These are phyloP conservation scores for Suillus lakei DNA, from an alignment of 768 basidiomycete species.

Conservation along the genomic window DNA sequence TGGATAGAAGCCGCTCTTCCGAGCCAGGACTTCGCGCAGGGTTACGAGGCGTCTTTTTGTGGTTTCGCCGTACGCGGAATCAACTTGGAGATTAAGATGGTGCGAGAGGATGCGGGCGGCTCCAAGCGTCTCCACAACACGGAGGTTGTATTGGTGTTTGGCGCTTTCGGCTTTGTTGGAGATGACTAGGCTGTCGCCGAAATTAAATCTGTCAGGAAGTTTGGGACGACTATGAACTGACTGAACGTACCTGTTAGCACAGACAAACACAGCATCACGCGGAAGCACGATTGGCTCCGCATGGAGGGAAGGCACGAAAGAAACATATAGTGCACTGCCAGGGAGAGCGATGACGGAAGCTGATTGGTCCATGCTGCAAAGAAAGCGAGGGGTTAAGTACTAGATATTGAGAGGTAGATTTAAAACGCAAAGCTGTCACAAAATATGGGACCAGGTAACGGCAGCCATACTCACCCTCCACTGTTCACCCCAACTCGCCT, in stretches of 20 bases:
- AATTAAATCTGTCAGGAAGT: conserved; percentile 50
- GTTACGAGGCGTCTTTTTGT: background rate
- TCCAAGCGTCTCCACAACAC: conserved; percentile 89
- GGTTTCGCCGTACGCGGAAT: conserved; percentile 30
- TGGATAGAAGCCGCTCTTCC: conserved; percentile 1
- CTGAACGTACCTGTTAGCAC: conserved; percentile 27
- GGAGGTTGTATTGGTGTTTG: conserved; percentile 83
- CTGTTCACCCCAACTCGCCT: conserved; percentile 84
- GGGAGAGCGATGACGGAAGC: conserved; percentile 81
- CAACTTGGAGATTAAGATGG: conserved; percentile 50
- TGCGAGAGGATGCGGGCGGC: conserved; percentile 76
- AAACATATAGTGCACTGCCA: conserved; percentile 75
- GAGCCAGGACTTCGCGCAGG: conserved; percentile 4
- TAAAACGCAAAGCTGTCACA: background rate
- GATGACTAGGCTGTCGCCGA: conserved; percentile 53
- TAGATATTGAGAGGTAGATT: background rate
- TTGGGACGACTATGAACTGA: conserved; percentile 64
- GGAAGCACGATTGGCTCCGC: conserved; percentile 73
- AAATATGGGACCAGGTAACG: background rate
- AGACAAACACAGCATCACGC: conserved; percentile 31
- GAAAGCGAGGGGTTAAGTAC: conserved; percentile 9
- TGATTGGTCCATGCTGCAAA: conserved; percentile 86
- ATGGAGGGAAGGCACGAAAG: conserved; percentile 76
- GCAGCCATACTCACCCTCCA: conserved; percentile 60
- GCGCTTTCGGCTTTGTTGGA: conserved; percentile 81